Base-by-base conservation (phyloP, 2,329 filamentous ascomycete genomes). In the Purpureocillium lavendulum region DNA sequence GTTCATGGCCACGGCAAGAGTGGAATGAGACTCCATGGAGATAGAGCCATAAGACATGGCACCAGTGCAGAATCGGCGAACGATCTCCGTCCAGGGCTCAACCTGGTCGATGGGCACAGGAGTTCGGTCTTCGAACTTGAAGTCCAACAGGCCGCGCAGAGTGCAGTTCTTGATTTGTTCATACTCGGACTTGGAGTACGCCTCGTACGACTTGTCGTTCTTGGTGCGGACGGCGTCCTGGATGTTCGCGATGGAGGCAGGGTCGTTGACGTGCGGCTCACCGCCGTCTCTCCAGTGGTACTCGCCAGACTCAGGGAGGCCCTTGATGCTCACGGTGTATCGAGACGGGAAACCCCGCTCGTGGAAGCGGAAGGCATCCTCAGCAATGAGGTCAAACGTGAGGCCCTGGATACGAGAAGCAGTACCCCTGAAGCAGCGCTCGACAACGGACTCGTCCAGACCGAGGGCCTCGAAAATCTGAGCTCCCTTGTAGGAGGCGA, bases 1-100 rank as follows among this genome's bases (percentile, higher is more conserved):
- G 69, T 97, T 97, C 89, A 97, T 95, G 48, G 90, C 90, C 40
- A 97, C 83, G 49, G 90, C 90, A 36, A 97, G 71, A 11, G 90
- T 96, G 14, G 90, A 95, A 69, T 97, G 90, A 39, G 90, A 90
- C 62, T 97, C 90, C 87, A 96, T 95, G 6, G 90, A 96, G 55
- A 97, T 97, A 31, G 90, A 96, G 35, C 90, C 90, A 58, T 97
- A 97, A 3, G 90, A 97, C 90, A 97, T 97, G 52, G 90, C 90
- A 59, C 90, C 90, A 30, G 90, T 96, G 54, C 90, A 92, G 70
- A 96, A 96, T 46, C 90, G 85, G 49, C 90, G 85, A 34, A 96
- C 90, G 53, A 97, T 96, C 55, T 96, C 89, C 3, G 90, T 96
- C 90, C 90, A 97, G 15, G 90, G 87, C 69, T 97, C 90, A 42